Percentiles rank a stretch among this genome's conserved stretches.
Conservation (phyloP, 225 moss, liverwort and hornwort genomes). For the Bryum argenteum region DNA sequence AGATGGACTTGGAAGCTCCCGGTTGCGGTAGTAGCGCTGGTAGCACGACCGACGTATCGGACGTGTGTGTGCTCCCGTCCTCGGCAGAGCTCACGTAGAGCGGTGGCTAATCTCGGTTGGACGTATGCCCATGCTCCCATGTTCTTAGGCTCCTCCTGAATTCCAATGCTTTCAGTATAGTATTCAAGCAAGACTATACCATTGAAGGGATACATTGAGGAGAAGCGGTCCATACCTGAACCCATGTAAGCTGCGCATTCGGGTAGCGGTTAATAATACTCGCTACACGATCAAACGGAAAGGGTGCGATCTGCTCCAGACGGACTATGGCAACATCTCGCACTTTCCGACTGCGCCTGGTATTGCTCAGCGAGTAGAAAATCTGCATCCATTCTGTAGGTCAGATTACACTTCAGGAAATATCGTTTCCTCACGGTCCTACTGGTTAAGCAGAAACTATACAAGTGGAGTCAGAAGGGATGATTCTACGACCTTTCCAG, state of each 20-base stretch:
- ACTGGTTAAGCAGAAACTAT: not conserved
- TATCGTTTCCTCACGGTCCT: not conserved
- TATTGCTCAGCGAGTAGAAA: constrained; percentile 57
- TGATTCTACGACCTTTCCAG: constrained; percentile 50
- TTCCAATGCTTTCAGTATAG: not conserved
- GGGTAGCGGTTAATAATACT: constrained; percentile 62
- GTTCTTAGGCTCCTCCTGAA: constrained; percentile 69
- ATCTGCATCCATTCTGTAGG: constrained; percentile 27
- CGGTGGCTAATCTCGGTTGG: constrained; percentile 61
- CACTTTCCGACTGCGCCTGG: constrained; percentile 53
- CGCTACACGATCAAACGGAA: constrained; percentile 63
- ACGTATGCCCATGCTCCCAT: constrained; percentile 68
- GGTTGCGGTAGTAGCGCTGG: constrained; percentile 61
- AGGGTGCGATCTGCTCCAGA: constrained; percentile 66
- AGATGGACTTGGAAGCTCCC: constrained; percentile 65
- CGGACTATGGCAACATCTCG: constrained; percentile 54
- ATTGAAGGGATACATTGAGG: constrained; percentile 2
- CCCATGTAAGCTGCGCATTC: constrained; percentile 56
- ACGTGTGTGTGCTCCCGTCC: constrained; percentile 47
- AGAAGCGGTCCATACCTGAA: constrained; percentile 47
- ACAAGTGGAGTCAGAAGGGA: constrained; percentile 12
- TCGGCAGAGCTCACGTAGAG: constrained; percentile 52
- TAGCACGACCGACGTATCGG: constrained; percentile 53
- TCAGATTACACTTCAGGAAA: not conserved
- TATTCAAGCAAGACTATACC: no score